These are phyloP conservation scores for Pseudocercospora macadamiae DNA, from an alignment of 2,329 filamentous ascomycete species.

Conservation along the genomic window DNA sequence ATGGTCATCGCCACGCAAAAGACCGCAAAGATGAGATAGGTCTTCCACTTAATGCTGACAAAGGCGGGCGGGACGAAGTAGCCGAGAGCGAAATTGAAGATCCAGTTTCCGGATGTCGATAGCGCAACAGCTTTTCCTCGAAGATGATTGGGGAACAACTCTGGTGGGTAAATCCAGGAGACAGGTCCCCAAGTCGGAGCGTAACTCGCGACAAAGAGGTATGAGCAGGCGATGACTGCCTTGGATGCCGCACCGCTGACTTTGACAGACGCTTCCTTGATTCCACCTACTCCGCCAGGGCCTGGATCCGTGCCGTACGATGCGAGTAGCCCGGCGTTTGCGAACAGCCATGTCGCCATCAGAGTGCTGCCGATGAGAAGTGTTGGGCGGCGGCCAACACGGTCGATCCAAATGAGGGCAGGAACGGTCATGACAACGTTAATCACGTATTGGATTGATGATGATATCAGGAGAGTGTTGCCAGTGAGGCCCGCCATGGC, in stretches of 20 bases:
- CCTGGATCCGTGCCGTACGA: constrained; percentile 54
- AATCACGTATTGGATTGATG: constrained; percentile 74
- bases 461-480: constrained; percentile 64
- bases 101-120: constrained; percentile 58
- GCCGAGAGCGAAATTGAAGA: constrained; percentile 61
- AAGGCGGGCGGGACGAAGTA: constrained; percentile 63
- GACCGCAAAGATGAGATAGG: constrained; percentile 71
- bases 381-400: constrained; percentile 71
- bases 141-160: constrained; percentile 65
- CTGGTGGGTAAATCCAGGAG: constrained; percentile 67
- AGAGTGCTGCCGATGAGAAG: constrained; percentile 67
- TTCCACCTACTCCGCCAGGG: constrained; percentile 40
- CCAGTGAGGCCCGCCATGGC: constrained; percentile 66
- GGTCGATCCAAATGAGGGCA: constrained; percentile 66
- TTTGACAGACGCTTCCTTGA: constrained; percentile 45
- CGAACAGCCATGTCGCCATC: constrained; percentile 66
- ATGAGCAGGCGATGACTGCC: constrained; percentile 65
- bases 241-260: constrained; percentile 43
- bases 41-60: constrained; percentile 60
- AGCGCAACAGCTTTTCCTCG: constrained; percentile 63
- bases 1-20: constrained; percentile 67
- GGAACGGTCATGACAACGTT: constrained; percentile 78
- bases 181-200: constrained; percentile 59
- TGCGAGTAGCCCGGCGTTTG: constrained; percentile 65
- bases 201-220: constrained; percentile 71